phyloP scores from a whole-genome alignment of 768 basidiomycete species.

The Leccinum variicolor region DNA sequence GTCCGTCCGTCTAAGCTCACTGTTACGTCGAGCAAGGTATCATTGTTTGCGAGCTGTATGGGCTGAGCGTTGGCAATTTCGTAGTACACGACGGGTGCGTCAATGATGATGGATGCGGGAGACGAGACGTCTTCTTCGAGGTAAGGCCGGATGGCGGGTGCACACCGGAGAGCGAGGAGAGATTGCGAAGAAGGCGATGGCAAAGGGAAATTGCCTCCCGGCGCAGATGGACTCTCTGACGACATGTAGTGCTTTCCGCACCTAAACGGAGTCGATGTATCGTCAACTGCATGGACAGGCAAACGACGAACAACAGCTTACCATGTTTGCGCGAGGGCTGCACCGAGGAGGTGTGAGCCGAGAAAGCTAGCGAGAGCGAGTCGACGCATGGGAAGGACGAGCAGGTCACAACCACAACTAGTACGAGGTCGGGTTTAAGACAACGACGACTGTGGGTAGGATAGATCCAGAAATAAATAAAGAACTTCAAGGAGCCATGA shows the following conservation, averaged over 20 bases:
- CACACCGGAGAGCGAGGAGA: conserved; percentile 57
- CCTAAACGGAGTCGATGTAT: conserved; percentile 31
- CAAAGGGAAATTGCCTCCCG: conserved; percentile 49
- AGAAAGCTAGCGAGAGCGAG: conserved; percentile 5
- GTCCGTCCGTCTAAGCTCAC: conserved; percentile 44
- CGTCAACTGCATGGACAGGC: not conserved
- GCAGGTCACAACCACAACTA: no score
- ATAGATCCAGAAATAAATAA: not conserved
- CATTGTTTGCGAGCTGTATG: conserved; percentile 31
- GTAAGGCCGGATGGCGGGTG: conserved; percentile 57
- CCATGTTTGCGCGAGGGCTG: conserved; percentile 29
- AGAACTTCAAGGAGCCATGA: not conserved
- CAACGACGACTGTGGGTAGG: not conserved
- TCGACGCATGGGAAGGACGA: conserved; percentile 13
- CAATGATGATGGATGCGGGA: conserved; percentile 47
- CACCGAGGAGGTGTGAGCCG: conserved; percentile 10
- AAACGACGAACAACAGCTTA: conserved; percentile 3
- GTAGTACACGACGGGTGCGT: conserved; percentile 47
- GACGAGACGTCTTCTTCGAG: conserved; percentile 49
- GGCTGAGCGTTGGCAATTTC: conserved; percentile 45
- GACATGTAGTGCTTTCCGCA: conserved; percentile 57
- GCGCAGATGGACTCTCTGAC: conserved; percentile 37
- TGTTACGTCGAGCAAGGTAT: conserved; percentile 36
- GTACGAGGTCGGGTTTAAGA: not conserved
- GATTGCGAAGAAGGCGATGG: conserved; percentile 36